Base-by-base conservation (phyloP, 257 asterid genomes). In the Pogostemon cablin region DNA sequence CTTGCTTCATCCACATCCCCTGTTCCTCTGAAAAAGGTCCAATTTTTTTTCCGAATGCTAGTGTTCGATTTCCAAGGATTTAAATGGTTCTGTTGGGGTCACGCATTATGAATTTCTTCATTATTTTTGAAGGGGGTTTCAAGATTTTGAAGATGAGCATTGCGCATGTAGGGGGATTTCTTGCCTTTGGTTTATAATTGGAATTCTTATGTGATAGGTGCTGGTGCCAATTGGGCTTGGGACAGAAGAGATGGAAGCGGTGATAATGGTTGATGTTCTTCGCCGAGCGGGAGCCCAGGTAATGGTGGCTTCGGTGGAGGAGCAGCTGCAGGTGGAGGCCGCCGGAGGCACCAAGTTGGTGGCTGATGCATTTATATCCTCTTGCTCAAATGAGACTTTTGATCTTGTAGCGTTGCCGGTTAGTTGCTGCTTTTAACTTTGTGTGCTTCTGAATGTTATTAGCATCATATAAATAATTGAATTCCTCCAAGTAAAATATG, bases 201-300 rank as follows among this genome's bases (percentile, higher is more conserved):
- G 54, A 60, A 15, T n/a, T 34, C 9, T 2, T 5, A 54, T 62
- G 20, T 12, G 25, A 15, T 67, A 93, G 99, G 95, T 93, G 62
- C 70, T 93, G 85, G 91, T 93, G 72, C 99, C 97, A 47, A 83
- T 91, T 84, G 99, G 97, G 3, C 83, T 83, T 59, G 97, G 97
- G 48, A 84, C 97, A 4, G 98, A 91, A 66, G 97, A 93, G 84
- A 91, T 91, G 96, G 99, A 93, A 77, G 96, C 91, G 39, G 97
- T 93, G 71, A 89, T 87, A 79, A 71, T 91, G 68, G 78, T 81
- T 67, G 89, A 81, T 81, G 86, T 93, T 39, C 82, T 93, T 55
- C 89, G 99, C 72, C 90, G 95, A 56, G 96, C 97, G 1, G 97
- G 99, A 20, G 97, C 99, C 0, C 79, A 77, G 50, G 99, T 93